Evolutionary conservation across 495 filamentous ascomycete species (phyloP).

Genomic region (Mytilinidion resinicola): DNA sequence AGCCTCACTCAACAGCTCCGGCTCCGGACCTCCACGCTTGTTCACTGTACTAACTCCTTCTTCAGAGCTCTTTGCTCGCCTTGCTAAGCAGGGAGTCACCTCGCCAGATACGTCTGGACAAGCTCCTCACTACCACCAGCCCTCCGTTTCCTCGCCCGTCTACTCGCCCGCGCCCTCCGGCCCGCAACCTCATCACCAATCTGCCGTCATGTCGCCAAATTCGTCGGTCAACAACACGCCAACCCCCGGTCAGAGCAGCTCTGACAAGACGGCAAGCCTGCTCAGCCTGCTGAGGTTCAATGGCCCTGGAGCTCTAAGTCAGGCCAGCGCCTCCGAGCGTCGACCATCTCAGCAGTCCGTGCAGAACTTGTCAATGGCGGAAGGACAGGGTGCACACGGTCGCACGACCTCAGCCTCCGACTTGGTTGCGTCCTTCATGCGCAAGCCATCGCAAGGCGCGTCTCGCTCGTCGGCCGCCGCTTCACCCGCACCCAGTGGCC

Average conservation of each 20-base stretch:
- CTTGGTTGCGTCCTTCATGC: constrained; percentile 56
- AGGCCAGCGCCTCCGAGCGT: constrained; percentile 13
- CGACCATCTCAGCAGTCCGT: constrained; percentile 6
- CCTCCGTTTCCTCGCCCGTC: constrained; percentile 36
- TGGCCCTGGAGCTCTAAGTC: constrained; percentile 38
- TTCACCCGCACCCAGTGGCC: constrained; percentile 27
- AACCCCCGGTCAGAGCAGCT: constrained; percentile 37
- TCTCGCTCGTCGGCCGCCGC: constrained; percentile 28
- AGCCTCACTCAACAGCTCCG: no score
- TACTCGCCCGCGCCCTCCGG: constrained; percentile 32
- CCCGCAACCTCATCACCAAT: constrained; percentile 31
- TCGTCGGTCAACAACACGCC: constrained; percentile 35
- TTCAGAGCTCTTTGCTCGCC: constrained; percentile 29
- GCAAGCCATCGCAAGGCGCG: constrained; percentile 29
- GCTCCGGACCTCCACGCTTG: no score
- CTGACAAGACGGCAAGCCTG: constrained; percentile 59
- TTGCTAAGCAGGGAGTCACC: constrained; percentile 18
- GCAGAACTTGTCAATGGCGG: constrained; percentile 1
- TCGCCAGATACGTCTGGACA: constrained; percentile 3
- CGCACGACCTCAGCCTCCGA: constrained; percentile 57
- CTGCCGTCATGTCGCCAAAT: constrained; percentile 37
- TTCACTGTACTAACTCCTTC: no score
- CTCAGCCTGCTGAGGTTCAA: constrained; percentile 86
- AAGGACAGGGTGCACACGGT: constrained; percentile 22
- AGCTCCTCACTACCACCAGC: constrained; percentile 22